Percentiles rank a stretch among this genome's conserved stretches.
Evolutionary conservation across 306 rosid genomes (phyloP).

Genomic region (Heteromeles arbutifolia): DNA sequence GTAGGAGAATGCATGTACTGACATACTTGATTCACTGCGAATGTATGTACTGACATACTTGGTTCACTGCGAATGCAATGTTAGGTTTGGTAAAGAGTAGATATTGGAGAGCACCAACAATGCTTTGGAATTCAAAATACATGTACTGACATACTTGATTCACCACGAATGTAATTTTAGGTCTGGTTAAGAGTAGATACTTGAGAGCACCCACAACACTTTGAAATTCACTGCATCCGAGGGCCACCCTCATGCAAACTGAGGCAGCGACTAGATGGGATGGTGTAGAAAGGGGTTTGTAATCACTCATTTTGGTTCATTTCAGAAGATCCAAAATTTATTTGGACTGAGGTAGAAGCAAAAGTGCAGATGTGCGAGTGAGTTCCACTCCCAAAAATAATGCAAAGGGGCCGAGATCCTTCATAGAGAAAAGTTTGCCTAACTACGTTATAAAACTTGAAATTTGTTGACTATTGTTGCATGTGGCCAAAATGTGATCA

Average conservation of each 20-base stretch:
- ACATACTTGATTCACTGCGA: too few species aligned
- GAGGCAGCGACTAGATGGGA: not conserved
- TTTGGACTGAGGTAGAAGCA: not conserved
- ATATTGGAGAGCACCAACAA: too few species aligned
- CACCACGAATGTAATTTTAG: not conserved
- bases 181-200: not conserved
- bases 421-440: too few species aligned
- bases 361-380: not conserved
- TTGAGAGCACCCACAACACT: not conserved
- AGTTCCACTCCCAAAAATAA: not conserved
- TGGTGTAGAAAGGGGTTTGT: not conserved
- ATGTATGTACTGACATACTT: too few species aligned
- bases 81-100: too few species aligned
- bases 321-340: not conserved
- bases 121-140: too few species aligned
- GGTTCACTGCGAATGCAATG: too few species aligned
- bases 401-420: not conserved
- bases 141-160: not conserved
- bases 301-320: not conserved
- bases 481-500: too few species aligned
- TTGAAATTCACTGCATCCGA: not conserved
- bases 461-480: too few species aligned
- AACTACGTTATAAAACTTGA: too few species aligned
- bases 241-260: not conserved
- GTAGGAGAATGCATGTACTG: not conserved